A percentile compares a stretch with the other conserved stretches of the same genome.
Conservation (phyloP, 225 moss, liverwort and hornwort genomes). For the Polytrichum commune region DNA sequence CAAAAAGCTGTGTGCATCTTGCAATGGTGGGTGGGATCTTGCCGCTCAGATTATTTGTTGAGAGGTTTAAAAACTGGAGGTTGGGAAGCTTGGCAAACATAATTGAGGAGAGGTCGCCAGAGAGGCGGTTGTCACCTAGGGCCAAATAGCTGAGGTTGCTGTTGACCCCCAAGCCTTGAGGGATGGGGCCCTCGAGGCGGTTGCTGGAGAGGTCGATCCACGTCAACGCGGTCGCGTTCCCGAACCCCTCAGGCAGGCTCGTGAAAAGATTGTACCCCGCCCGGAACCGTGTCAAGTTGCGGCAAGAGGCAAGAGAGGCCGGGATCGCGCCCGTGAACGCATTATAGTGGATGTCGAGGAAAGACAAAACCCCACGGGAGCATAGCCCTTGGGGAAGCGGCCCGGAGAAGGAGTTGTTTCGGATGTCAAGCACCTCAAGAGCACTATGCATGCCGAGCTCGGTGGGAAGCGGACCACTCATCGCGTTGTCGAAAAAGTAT, state of each 20-base stretch:
- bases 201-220: slow-evolving; percentile 41
- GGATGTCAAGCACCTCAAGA: slow-evolving; percentile 31
- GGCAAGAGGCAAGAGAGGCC: slow-evolving; percentile 27
- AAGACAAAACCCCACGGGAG: slow-evolving; percentile 23
- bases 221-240: slow-evolving; percentile 24
- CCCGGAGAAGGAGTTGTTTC: slow-evolving; percentile 47
- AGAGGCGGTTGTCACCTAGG: slow-evolving; percentile 34
- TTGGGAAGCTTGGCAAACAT: slow-evolving; percentile 28
- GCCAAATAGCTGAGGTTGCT: slow-evolving; percentile 36
- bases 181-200: slow-evolving; percentile 35
- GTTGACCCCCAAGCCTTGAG: slow-evolving; percentile 27
- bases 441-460: slow-evolving; percentile 26
- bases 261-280: slow-evolving; percentile 36
- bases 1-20: slow-evolving; percentile 28
- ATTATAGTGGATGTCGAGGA: slow-evolving; percentile 39
- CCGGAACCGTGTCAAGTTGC: slow-evolving; percentile 28
- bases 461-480: slow-evolving; percentile 41
- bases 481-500: slow-evolving; percentile 34
- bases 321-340: slow-evolving; percentile 51
- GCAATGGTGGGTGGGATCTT: slow-evolving; percentile 37
- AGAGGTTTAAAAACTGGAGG: slow-evolving; percentile 37
- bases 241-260: slow-evolving; percentile 36
- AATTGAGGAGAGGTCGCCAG: slow-evolving; percentile 28
- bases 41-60: slow-evolving; percentile 37
- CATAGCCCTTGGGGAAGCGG: slow-evolving; percentile 36